Conservation (phyloP, 345 rosid species). For the Geranium rotundifolium region DNA sequence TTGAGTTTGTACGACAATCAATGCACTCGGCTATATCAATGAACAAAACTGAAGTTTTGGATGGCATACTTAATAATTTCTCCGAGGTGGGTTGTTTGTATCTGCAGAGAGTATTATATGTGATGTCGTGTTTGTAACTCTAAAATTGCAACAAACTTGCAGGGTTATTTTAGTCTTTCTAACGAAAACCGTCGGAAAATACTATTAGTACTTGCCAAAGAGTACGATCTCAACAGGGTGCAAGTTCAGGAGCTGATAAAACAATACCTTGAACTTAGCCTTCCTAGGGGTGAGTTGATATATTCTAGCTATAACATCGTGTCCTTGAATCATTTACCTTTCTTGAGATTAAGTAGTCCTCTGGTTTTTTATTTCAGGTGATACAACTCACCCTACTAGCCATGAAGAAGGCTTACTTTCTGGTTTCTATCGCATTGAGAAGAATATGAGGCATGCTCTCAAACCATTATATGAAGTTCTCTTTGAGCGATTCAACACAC, state of each 20-base stretch:
- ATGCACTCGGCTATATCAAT: conserved; percentile 72
- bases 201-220: conserved; percentile 57
- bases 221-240: conserved; percentile 59
- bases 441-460: conserved; percentile 70
- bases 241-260: conserved; percentile 67
- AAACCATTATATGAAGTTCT: conserved; percentile 69
- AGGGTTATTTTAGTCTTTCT: conserved; percentile 73
- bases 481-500: conserved; percentile 76
- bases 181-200: conserved; percentile 43
- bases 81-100: conserved; percentile 40
- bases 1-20: conserved; percentile 55
- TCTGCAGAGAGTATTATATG: background rate
- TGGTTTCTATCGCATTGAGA: conserved; percentile 66
- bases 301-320: background rate
- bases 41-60: conserved; percentile 61
- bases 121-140: background rate
- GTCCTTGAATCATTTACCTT: background rate
- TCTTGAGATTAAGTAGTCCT: conserved; percentile 2
- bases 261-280: conserved; percentile 72
- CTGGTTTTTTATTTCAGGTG: conserved; percentile 22
- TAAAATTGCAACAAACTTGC: conserved; percentile 10
- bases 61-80: conserved; percentile 61
- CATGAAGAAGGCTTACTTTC: conserved; percentile 39
- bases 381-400: conserved; percentile 22
- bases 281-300: conserved; percentile 23